These are phyloP conservation scores for Trichoderma hamatum DNA, from an alignment of 2,329 filamentous ascomycete species.

Conservation along the genomic window DNA sequence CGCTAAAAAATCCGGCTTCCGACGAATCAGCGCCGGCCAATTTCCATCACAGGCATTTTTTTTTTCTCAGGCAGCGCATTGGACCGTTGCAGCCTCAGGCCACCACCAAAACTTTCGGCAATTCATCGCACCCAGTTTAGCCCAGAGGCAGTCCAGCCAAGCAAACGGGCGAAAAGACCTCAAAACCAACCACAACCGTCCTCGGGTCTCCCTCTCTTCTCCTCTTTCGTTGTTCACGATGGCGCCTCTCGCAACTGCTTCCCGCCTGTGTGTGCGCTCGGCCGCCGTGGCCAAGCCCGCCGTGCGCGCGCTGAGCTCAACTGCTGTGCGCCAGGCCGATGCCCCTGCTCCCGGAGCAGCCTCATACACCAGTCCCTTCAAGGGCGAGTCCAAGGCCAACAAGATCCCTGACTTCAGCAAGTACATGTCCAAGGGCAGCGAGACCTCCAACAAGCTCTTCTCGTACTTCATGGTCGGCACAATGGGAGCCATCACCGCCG, in stretches of 20 bases:
- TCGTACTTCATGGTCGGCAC: conserved; percentile 98
- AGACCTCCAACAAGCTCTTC: conserved; percentile 81
- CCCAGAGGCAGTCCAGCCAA: conserved; percentile 26
- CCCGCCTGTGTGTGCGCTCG: conserved; percentile 69
- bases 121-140: conserved; percentile 41
- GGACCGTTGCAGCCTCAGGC: conserved; percentile 48
- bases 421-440: conserved; percentile 73
- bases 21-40: conserved; percentile 52
- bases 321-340: conserved; percentile 52
- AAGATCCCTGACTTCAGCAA: conserved; percentile 88
- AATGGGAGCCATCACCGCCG: conserved; percentile 87
- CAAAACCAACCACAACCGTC: conserved; percentile 39
- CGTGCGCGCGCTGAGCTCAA: conserved; percentile 60
- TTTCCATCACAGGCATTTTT: conserved; percentile 42
- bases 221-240: conserved; percentile 45
- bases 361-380: conserved; percentile 66
- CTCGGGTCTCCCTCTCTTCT: conserved; percentile 30
- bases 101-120: conserved; percentile 46
- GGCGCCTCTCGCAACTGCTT: conserved; percentile 70
- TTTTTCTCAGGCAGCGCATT: conserved; percentile 6
- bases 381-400: conserved; percentile 60
- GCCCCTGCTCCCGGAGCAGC: conserved; percentile 53
- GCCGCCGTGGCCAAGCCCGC: conserved; percentile 48
- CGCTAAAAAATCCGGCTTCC: conserved; percentile 16
- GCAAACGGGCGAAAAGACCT: conserved; percentile 51